Percentiles rank a stretch among this genome's conserved stretches.
These are phyloP conservation scores for Chalaropsis ovoidea DNA, from an alignment of 2,329 filamentous ascomycete species.

Conservation along the genomic window DNA sequence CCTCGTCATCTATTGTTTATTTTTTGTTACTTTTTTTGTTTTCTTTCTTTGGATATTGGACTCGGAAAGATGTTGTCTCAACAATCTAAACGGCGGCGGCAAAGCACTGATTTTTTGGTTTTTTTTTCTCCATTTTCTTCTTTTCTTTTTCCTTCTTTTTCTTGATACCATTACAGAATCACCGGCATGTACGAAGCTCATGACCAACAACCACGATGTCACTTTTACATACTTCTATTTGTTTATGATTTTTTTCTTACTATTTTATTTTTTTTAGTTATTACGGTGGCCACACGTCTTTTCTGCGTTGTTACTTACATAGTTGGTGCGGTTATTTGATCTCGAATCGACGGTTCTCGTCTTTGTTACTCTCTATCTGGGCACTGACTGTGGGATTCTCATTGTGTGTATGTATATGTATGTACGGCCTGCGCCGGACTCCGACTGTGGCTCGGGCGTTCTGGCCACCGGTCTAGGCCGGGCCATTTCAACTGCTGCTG, in stretches of 20 bases:
- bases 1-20: background rate
- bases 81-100: conserved; percentile 20
- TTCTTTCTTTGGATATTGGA: conserved; percentile 15
- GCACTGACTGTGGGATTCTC: too few species aligned
- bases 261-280: conserved; percentile 11
- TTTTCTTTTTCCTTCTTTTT: conserved; percentile 19
- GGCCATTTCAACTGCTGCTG: too few species aligned
- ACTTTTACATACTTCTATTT: background rate
- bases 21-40: conserved; percentile 15
- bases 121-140: conserved; percentile 6
- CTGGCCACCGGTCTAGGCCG: too few species aligned
- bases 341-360: too few species aligned
- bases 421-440: too few species aligned
- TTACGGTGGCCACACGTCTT: background rate
- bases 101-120: conserved; percentile 23
- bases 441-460: too few species aligned
- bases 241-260: conserved; percentile 4
- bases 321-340: too few species aligned
- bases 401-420: too few species aligned
- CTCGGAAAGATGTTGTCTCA: background rate
- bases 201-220: conserved; percentile 15
- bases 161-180: conserved; percentile 15
- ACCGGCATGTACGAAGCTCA: conserved; percentile 19
- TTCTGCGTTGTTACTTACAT: background rate
- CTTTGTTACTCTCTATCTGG: too few species aligned